Conservation (phyloP, 495 filamentous ascomycete species). For the Cairneyella variabilis region DNA sequence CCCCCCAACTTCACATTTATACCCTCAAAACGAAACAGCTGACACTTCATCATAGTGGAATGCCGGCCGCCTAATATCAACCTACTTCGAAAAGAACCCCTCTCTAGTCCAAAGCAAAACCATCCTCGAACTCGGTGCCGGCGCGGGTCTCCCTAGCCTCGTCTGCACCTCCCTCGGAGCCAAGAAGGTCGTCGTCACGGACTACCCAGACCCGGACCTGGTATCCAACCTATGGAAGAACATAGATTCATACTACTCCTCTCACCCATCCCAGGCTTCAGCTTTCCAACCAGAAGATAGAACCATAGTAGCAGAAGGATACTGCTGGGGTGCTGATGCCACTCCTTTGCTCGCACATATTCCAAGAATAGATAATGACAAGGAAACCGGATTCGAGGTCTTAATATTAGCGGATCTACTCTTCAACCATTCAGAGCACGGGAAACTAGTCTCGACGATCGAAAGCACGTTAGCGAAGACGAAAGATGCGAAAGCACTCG, state of each 20-base stretch:
- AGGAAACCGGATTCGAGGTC: slow-evolving; percentile 76
- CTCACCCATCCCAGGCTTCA: slow-evolving; percentile 1
- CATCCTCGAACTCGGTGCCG: slow-evolving; percentile 87
- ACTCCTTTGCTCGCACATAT: slow-evolving; percentile 45
- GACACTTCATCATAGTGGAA: too few species aligned
- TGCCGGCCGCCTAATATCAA: slow-evolving; percentile 67
- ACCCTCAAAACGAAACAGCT: too few species aligned
- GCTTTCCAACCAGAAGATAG: slow-evolving; percentile 10
- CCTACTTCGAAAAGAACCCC: slow-evolving; percentile 69
- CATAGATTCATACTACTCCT: slow-evolving; percentile 42
- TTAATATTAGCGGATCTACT: slow-evolving; percentile 84
- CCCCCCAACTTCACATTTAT: too few species aligned
- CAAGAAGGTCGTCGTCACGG: slow-evolving; percentile 68
- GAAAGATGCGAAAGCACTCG: slow-evolving; percentile 60
- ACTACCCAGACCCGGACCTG: slow-evolving; percentile 81
- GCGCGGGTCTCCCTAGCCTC: slow-evolving; percentile 79
- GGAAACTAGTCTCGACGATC: slow-evolving; percentile 68
- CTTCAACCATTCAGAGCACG: slow-evolving; percentile 84
- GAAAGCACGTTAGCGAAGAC: slow-evolving; percentile 53
- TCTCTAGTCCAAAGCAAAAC: slow-evolving; percentile 54
- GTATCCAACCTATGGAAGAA: slow-evolving; percentile 73
- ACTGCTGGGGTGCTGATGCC: slow-evolving; percentile 71
- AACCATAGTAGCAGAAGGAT: slow-evolving; percentile 53
- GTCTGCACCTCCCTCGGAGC: slow-evolving; percentile 72
- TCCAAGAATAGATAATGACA: too few species aligned